A percentile compares a stretch with the other conserved stretches of the same genome.
Conservation (phyloP, 1,284 basidiomycete species). For the Kwoniella shivajii region DNA sequence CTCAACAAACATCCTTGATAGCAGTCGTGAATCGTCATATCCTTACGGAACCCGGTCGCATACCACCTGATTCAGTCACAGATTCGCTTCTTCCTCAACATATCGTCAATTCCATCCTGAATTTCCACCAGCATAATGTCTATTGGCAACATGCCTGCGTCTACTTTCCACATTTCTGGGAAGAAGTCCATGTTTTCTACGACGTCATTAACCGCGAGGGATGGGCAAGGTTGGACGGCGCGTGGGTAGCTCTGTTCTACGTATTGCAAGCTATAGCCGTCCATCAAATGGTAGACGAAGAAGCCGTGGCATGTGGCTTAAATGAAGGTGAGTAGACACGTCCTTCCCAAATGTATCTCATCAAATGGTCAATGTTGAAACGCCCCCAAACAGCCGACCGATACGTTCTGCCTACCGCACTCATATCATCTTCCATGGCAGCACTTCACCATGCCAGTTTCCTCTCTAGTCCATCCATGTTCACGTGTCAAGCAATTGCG, state of each 20-base stretch:
- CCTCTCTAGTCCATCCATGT: constrained; percentile 22
- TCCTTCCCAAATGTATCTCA: not conserved
- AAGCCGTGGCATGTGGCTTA: constrained; percentile 20
- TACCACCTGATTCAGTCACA: constrained; percentile 15
- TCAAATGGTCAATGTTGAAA: too few relatives aligned
- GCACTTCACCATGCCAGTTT: constrained; percentile 22
- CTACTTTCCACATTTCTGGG: constrained; percentile 20
- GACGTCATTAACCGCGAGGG: not conserved
- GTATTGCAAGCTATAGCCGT: constrained; percentile 24
- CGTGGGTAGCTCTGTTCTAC: constrained; percentile 26
- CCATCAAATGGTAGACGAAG: constrained; percentile 25
- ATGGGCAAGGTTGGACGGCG: constrained; percentile 21
- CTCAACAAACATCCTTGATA: not conserved
- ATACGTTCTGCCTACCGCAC: constrained; percentile 20
- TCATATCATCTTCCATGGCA: constrained; percentile 21
- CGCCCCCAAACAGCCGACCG: constrained; percentile 23
- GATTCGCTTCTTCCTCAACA: constrained; percentile 22
- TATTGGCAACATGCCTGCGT: constrained; percentile 32
- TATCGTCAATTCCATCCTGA: constrained; percentile 16
- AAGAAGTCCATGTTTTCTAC: constrained; percentile 21
- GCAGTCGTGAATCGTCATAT: constrained; percentile 8
- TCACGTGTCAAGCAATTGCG: constrained; percentile 28
- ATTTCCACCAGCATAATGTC: constrained; percentile 19
- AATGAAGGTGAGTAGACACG: constrained; percentile 14
- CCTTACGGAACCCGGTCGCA: constrained; percentile 1